Evolutionary conservation across 1,139 yeast genomes (phyloP).

Genomic region (Hyphopichia buzzinii): DNA sequence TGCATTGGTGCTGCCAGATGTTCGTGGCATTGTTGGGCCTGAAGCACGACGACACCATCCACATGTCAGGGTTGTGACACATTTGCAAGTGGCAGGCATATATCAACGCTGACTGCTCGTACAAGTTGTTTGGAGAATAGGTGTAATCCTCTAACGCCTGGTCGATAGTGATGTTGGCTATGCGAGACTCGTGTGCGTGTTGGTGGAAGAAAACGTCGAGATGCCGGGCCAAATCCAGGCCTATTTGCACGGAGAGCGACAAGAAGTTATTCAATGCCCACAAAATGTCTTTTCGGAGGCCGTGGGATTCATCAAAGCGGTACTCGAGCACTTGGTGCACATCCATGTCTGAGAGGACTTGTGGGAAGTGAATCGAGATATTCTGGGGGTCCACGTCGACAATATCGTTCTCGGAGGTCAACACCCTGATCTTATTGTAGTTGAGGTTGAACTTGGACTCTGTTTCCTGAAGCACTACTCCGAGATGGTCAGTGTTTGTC

Average conservation of each 20-base stretch:
- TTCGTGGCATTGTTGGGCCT: constrained; percentile 18
- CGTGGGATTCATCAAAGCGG: constrained; percentile 18
- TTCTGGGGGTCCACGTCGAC: constrained; percentile 23
- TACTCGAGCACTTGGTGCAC: constrained; percentile 18
- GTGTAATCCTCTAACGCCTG: constrained; percentile 23
- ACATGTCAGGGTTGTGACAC: constrained; percentile 20
- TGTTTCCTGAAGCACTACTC: constrained; percentile 32
- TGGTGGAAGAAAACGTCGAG: constrained; percentile 27
- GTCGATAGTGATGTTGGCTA: constrained; percentile 18
- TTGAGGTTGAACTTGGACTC: constrained; percentile 32
- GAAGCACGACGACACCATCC: constrained; percentile 24
- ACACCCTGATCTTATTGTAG: constrained; percentile 30
- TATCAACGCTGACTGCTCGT: constrained; percentile 28
- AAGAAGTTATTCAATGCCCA: constrained; percentile 20
- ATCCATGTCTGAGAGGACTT: constrained; percentile 23
- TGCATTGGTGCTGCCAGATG: constrained; percentile 17
- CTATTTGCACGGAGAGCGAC: constrained; percentile 10
- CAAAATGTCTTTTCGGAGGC: constrained; percentile 18
- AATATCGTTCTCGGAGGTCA: constrained; percentile 31
- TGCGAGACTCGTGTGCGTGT: constrained; percentile 13
- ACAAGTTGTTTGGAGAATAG: constrained; percentile 14
- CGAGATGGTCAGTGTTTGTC: constrained; percentile 16
- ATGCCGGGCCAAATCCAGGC: constrained; percentile 10
- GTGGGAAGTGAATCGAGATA: constrained; percentile 26
- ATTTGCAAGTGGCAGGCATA: constrained; percentile 27